These are phyloP conservation scores for Verbena officinalis DNA, from an alignment of 257 asterid genomes.

Conservation along the genomic window DNA sequence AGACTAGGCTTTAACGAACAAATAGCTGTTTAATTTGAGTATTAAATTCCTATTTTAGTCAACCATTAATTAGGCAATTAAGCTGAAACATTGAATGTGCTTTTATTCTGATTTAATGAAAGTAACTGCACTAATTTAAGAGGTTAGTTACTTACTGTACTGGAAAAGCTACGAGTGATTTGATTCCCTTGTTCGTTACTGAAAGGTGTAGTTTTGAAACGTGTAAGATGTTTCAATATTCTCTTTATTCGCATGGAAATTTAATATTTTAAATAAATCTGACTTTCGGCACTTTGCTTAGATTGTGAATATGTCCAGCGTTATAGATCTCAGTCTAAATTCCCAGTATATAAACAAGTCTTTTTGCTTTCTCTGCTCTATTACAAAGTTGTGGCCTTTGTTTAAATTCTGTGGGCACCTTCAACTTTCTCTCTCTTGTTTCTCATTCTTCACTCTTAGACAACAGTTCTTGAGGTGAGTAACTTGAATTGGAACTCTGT, in stretches of 20 bases:
- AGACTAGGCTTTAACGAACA: not conserved
- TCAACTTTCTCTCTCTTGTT: not conserved
- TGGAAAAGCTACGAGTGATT: not conserved
- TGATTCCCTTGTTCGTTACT: not conserved
- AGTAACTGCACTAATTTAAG: not conserved
- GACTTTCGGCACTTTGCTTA: conserved; percentile 6
- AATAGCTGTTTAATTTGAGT: not conserved
- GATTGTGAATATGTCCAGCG: not conserved
- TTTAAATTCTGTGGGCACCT: not conserved
- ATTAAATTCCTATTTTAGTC: not conserved
- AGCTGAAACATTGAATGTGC: not conserved
- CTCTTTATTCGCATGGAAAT: not conserved
- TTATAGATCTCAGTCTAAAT: not conserved
- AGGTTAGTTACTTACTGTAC: not conserved
- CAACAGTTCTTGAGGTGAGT: not conserved
- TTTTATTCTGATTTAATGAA: not conserved
- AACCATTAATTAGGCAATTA: not conserved
- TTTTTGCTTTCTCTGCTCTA: not conserved
- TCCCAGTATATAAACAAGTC: not conserved
- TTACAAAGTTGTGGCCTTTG: not conserved
- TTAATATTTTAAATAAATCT: not conserved
- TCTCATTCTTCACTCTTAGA: not conserved
- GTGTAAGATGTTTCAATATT: not conserved
- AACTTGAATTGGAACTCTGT: not conserved
- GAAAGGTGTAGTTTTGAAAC: not conserved